A percentile compares a stretch with the other conserved stretches of the same genome.
Evolutionary conservation across 768 basidiomycete genomes (phyloP).

Genomic region (Pholiota microspora): DNA sequence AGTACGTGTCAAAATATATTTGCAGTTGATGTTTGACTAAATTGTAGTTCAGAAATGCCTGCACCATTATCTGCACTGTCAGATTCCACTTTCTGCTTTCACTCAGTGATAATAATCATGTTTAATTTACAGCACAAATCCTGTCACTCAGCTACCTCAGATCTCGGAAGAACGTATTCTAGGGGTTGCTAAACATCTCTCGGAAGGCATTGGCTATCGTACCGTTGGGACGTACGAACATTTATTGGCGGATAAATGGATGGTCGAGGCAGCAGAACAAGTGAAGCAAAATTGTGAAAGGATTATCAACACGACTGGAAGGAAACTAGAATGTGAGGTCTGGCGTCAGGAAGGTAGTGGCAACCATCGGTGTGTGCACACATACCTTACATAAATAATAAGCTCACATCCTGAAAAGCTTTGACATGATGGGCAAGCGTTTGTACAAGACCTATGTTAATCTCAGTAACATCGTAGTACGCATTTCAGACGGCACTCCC

Average conservation of each 20-base stretch:
- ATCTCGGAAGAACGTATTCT: constrained; percentile 73
- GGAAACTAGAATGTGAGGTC: constrained; percentile 85
- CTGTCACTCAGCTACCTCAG: constrained; percentile 58
- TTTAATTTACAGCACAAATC: constrained; percentile 34
- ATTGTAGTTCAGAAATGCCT: constrained; percentile 46
- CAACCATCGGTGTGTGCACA: constrained; percentile 67
- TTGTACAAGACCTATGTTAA: constrained; percentile 86
- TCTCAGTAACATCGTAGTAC: constrained; percentile 87
- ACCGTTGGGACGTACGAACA: constrained; percentile 92
- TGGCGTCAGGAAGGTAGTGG: constrained; percentile 91
- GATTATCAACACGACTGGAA: constrained; percentile 38
- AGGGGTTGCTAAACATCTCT: constrained; percentile 60
- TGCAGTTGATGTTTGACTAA: not conserved
- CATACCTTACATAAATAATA: not conserved
- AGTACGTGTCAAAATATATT: constrained; percentile 26
- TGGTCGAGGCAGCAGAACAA: constrained; percentile 62
- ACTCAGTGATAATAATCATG: not conserved
- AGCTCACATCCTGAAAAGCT: constrained; percentile 40
- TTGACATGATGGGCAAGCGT: constrained; percentile 87
- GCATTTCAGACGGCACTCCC: constrained; percentile 75
- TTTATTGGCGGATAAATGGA: constrained; percentile 80
- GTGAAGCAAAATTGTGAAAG: constrained; percentile 63
- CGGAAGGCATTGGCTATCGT: constrained; percentile 86
- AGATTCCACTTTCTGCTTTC: constrained; percentile 17
- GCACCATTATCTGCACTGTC: constrained; percentile 53